A percentile compares a stretch with the other conserved stretches of the same genome.
Conservation (phyloP, 2,329 filamentous ascomycete genomes). For the Epichloe sylvatica region DNA sequence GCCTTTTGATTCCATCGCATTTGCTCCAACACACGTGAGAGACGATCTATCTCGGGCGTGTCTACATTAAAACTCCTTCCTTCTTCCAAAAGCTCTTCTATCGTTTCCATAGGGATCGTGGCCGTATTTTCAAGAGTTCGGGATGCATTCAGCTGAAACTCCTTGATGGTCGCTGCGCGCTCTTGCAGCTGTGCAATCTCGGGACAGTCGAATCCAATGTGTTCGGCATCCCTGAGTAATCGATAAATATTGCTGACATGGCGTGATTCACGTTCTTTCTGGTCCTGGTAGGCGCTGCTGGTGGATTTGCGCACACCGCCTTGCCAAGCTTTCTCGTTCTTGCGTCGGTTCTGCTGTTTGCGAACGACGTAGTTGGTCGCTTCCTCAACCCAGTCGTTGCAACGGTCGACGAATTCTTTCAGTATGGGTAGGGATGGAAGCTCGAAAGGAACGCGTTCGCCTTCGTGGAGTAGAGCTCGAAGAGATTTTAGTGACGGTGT, state of each 20-base stretch:
- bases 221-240: conserved; percentile 69
- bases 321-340: conserved; percentile 81
- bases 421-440: conserved; percentile 70
- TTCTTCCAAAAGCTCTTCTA: conserved; percentile 83
- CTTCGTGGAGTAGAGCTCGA: conserved; percentile 73
- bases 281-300: conserved; percentile 40
- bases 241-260: conserved; percentile 81
- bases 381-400: conserved; percentile 96
- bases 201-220: conserved; percentile 82
- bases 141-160: conserved; percentile 67
- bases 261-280: conserved; percentile 73
- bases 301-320: conserved; percentile 58
- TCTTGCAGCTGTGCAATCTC: conserved; percentile 80
- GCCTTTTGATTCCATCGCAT: conserved; percentile 80
- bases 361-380: conserved; percentile 91
- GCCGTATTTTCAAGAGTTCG: conserved; percentile 53
- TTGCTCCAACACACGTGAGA: conserved; percentile 70
- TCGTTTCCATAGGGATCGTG: conserved; percentile 51
- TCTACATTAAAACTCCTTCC: conserved; percentile 84
- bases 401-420: conserved; percentile 82
- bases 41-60: conserved; percentile 70
- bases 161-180: conserved; percentile 68
- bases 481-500: conserved; percentile 77
- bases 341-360: conserved; percentile 93
- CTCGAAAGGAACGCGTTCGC: conserved; percentile 88